A percentile compares a stretch with the other conserved stretches of the same genome.
phyloP scores from a whole-genome alignment of 2,329 filamentous ascomycete species.

The Dactylellina sp. region DNA sequence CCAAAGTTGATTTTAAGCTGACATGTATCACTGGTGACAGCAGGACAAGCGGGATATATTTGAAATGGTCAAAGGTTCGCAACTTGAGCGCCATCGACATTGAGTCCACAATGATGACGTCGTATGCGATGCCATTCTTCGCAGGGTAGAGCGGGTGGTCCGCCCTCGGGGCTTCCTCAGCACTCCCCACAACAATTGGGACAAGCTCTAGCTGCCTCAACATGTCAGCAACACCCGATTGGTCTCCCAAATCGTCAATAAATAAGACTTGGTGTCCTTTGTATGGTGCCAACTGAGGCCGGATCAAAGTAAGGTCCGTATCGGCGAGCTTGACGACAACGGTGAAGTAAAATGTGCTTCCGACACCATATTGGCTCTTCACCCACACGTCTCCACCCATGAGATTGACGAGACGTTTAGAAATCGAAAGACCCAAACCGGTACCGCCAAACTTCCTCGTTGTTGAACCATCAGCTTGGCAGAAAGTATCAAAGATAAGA shows the following conservation, averaged over 20 bases:
- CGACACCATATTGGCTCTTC: conserved; percentile 87
- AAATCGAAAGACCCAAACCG: conserved; percentile 92
- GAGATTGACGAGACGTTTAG: conserved; percentile 90
- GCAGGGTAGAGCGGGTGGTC: conserved; percentile 67
- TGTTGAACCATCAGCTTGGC: conserved; percentile 96
- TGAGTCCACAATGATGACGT: conserved; percentile 95
- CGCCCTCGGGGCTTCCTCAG: conserved; percentile 72
- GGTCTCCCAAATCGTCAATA: conserved; percentile 86
- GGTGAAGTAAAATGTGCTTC: conserved; percentile 96
- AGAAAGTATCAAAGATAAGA: conserved; percentile 98
- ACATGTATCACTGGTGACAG: conserved; percentile 89
- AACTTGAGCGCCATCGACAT: conserved; percentile 88
- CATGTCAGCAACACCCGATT: conserved; percentile 81
- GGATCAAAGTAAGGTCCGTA: conserved; percentile 80
- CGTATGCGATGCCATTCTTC: conserved; percentile 75
- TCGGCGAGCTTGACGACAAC: conserved; percentile 87
- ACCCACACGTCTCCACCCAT: conserved; percentile 99
- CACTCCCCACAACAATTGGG: conserved; percentile 86
- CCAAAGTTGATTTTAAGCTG: conserved; percentile 90
- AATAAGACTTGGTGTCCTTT: conserved; percentile 91
- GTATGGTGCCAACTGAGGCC: conserved; percentile 88
- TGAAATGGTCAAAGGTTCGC: conserved; percentile 91
- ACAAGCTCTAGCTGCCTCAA: conserved; percentile 81
- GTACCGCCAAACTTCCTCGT: conserved; percentile 93
- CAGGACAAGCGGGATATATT: conserved; percentile 95